A percentile compares a stretch with the other conserved stretches of the same genome.
phyloP scores from a whole-genome alignment of 148 eudicot genomes.

The Rhododendron griersonianum region DNA sequence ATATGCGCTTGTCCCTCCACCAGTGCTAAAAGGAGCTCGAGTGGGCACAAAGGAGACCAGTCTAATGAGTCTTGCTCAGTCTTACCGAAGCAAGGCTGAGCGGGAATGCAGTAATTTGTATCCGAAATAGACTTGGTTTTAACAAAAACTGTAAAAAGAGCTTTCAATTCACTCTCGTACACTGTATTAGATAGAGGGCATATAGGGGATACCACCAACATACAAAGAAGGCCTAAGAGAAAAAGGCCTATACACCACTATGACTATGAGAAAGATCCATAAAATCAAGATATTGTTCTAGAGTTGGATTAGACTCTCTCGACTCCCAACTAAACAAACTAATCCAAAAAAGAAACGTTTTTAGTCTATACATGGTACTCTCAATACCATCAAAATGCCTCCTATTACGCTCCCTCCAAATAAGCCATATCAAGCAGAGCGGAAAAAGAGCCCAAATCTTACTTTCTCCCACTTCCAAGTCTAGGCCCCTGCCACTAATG shows the following conservation, averaged over 20 bases:
- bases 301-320: not conserved
- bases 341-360: too few relatives aligned
- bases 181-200: not conserved
- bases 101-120: not conserved
- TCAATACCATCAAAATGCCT: not conserved
- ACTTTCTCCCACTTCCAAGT: not conserved
- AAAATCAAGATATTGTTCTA: not conserved
- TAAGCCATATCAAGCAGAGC: not conserved
- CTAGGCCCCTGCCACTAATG: not conserved
- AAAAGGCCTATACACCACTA: not conserved
- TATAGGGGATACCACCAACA: not conserved
- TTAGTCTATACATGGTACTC: not conserved
- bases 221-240: not conserved
- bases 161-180: not conserved
- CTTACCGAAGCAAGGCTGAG: not conserved
- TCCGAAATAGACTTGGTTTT: not conserved
- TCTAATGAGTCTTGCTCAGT: not conserved
- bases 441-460: not conserved
- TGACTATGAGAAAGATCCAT: not conserved
- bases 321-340: not conserved
- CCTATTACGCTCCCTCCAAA: not conserved
- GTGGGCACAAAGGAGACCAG: not conserved
- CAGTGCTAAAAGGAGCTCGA: not conserved
- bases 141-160: not conserved
- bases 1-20: not conserved